Percentiles rank a stretch among this genome's conserved stretches.
phyloP scores from a whole-genome alignment of 1,284 basidiomycete species.

The Moesziomyces aphidis region DNA sequence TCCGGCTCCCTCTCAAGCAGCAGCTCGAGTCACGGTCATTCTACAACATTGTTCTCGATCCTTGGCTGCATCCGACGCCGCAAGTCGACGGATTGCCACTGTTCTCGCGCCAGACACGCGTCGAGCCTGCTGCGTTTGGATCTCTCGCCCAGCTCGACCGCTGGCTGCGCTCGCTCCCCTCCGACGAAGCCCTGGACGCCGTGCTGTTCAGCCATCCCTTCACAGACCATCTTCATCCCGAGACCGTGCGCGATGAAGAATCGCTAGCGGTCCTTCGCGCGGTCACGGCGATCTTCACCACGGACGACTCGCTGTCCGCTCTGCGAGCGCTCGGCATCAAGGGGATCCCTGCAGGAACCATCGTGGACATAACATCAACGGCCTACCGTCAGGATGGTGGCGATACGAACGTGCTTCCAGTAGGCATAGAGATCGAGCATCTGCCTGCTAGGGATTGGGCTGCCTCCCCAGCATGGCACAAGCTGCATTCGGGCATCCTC shows the following conservation, averaged over 20 bases:
- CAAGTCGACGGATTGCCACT: slow-evolving; percentile 30
- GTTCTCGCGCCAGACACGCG: slow-evolving; percentile 39
- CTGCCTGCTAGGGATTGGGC: slow-evolving; percentile 38
- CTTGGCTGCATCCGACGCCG: slow-evolving; percentile 42
- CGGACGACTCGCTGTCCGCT: slow-evolving; percentile 24
- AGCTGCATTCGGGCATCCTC: slow-evolving; percentile 34
- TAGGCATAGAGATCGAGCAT: slow-evolving; percentile 17
- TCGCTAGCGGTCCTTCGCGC: slow-evolving; percentile 18
- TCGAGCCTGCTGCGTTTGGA: slow-evolving; percentile 23
- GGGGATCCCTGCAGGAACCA: slow-evolving; percentile 1
- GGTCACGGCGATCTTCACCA: slow-evolving; percentile 23
- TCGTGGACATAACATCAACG: slow-evolving; percentile 19
- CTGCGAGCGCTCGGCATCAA: slow-evolving; percentile 13
- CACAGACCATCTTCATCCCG: slow-evolving; percentile 37
- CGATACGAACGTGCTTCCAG: slow-evolving; percentile 1
- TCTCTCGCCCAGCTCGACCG: slow-evolving; percentile 34
- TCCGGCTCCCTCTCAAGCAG: slow-evolving; percentile 15
- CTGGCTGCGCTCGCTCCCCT: slow-evolving; percentile 15
- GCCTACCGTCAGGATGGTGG: slow-evolving; percentile 12
- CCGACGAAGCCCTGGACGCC: slow-evolving; percentile 16
- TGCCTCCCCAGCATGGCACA: slow-evolving; percentile 27
- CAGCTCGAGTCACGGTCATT: not conserved
- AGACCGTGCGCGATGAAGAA: slow-evolving; percentile 19
- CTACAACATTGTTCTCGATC: slow-evolving; percentile 41
- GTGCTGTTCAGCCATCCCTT: slow-evolving; percentile 43